These are phyloP conservation scores for Phialophora macrospora DNA, from an alignment of 2,329 filamentous ascomycete species.

Conservation along the genomic window DNA sequence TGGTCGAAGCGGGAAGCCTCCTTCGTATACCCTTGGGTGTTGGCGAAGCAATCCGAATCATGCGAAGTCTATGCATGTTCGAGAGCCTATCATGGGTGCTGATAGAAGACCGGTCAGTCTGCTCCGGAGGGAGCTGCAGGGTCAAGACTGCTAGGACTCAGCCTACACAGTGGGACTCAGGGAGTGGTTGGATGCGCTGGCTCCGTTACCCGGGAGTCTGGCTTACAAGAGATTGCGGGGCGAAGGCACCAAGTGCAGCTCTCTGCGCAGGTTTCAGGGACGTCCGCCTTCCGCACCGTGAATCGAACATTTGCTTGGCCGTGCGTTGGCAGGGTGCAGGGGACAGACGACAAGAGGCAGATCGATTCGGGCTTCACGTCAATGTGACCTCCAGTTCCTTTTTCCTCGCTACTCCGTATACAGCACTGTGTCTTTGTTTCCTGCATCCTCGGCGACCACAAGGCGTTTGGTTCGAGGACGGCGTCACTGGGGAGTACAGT, in stretches of 20 bases:
- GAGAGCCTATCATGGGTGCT: background rate
- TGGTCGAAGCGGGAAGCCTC: background rate
- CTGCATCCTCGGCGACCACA: background rate
- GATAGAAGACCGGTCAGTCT: background rate
- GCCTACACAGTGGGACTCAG: no score
- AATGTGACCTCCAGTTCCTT: background rate
- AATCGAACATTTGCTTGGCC: constrained; percentile 1
- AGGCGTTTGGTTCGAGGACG: background rate
- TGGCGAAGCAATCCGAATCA: constrained; percentile 12
- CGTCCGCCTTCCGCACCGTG: constrained; percentile 11
- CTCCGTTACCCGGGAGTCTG: background rate
- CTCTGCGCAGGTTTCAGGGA: background rate
- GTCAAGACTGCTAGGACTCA: background rate
- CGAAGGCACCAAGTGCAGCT: background rate
- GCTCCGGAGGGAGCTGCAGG: background rate
- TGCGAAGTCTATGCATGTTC: constrained; percentile 6
- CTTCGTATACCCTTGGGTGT: background rate
- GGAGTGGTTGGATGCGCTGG: background rate
- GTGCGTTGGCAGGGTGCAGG: constrained; percentile 1
- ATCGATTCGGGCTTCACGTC: constrained; percentile 1
- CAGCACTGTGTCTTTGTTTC: background rate
- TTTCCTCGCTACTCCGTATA: background rate
- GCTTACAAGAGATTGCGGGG: constrained; percentile 7
- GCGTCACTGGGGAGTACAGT: background rate
- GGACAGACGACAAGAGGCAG: background rate